phyloP scores from a whole-genome alignment of 768 basidiomycete species.

The Tephrocybe sp. region DNA sequence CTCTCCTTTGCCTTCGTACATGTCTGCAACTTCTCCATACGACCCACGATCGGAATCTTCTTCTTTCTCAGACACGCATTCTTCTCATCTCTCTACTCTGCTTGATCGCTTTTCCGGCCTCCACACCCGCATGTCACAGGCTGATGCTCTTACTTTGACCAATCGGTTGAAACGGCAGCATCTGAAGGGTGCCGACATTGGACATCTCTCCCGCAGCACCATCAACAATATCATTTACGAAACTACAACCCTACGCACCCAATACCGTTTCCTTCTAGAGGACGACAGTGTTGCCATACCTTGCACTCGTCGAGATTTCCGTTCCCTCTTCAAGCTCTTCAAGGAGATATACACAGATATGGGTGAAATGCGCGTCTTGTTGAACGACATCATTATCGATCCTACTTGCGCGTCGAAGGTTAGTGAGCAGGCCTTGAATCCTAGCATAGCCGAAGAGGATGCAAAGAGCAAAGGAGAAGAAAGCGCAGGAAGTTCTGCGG shows the following conservation, averaged over 20 bases:
- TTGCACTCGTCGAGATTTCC: constrained; percentile 80
- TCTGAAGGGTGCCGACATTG: constrained; percentile 80
- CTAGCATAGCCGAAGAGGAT: constrained; percentile 46
- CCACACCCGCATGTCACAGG: constrained; percentile 55
- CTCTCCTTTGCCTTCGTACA: constrained; percentile 35
- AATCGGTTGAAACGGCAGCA: constrained; percentile 91
- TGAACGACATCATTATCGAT: constrained; percentile 91
- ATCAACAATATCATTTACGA: constrained; percentile 76
- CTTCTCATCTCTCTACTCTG: constrained; percentile 55
- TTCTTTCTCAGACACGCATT: constrained; percentile 54
- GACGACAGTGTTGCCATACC: constrained; percentile 64
- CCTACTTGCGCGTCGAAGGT: constrained; percentile 73
- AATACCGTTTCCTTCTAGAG: constrained; percentile 74
- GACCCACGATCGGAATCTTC: constrained; percentile 78
- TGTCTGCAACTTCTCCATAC: constrained; percentile 43
- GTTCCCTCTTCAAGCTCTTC: constrained; percentile 78
- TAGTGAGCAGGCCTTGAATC: constrained; percentile 68
- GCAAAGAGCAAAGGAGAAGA: constrained; percentile 35
- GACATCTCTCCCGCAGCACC: constrained; percentile 82
- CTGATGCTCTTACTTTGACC: constrained; percentile 86
- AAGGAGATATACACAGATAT: constrained; percentile 84
- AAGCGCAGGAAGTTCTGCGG: constrained; percentile 24
- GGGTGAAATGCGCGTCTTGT: constrained; percentile 72
- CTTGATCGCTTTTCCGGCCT: constrained; percentile 66
- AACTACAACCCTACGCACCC: constrained; percentile 60